phyloP scores from a whole-genome alignment of 139 green algal genomes.

The Chlorella sp. region DNA sequence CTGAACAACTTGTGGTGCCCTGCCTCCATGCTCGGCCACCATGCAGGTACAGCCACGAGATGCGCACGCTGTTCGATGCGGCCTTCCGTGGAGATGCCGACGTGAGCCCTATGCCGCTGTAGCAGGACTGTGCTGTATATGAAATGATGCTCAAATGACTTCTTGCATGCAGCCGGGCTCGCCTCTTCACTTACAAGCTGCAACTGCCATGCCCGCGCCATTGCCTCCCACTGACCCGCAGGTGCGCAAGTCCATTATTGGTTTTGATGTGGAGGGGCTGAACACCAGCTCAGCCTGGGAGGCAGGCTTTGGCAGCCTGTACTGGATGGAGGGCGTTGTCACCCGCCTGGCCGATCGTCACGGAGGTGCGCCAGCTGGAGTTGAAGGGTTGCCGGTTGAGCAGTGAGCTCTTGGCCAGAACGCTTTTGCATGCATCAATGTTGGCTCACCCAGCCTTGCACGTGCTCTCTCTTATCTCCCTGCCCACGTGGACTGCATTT shows the following conservation, averaged over 20 bases:
- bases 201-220: too few relatives aligned
- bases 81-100: slow-evolving; percentile 27
- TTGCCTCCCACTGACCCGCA: neutral
- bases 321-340: slow-evolving; percentile 42
- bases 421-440: too few relatives aligned
- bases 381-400: too few relatives aligned
- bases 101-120: neutral
- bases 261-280: slow-evolving; percentile 26
- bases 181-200: too few relatives aligned
- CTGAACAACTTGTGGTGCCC: too few relatives aligned
- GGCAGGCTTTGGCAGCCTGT: slow-evolving; percentile 42
- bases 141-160: neutral
- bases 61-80: slow-evolving; percentile 38
- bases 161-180: too few relatives aligned
- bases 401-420: too few relatives aligned
- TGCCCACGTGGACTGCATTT: too few relatives aligned
- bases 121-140: neutral
- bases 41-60: slow-evolving; percentile 28
- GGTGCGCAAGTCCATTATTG: slow-evolving; percentile 37
- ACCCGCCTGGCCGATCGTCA: slow-evolving; percentile 34
- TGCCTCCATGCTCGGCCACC: too few relatives aligned
- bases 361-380: neutral
- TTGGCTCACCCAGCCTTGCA: too few relatives aligned
- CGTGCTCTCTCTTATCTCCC: too few relatives aligned
- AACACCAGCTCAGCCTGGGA: slow-evolving; percentile 22